A percentile compares a stretch with the other conserved stretches of the same genome.
These are phyloP conservation scores for Rusavskia elegans DNA, from an alignment of 495 filamentous ascomycete species.

Conservation along the genomic window DNA sequence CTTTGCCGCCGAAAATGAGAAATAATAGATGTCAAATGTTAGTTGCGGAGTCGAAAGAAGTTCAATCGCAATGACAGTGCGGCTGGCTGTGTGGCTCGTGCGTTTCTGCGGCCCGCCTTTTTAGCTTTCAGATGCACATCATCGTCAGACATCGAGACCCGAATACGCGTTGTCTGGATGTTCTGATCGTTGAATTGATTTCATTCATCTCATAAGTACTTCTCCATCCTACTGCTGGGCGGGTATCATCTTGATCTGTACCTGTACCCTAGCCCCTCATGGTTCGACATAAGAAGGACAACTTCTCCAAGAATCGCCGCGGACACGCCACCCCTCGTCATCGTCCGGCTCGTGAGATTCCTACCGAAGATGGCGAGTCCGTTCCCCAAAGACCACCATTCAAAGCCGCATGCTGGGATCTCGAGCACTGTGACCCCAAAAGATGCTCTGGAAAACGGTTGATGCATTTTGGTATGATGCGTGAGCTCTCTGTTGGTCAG, in stretches of 20 bases:
- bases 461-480: constrained; percentile 83
- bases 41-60: too few species aligned
- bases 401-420: constrained; percentile 94
- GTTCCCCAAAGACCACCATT: constrained; percentile 41
- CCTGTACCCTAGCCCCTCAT: constrained; percentile 24
- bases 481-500: constrained; percentile 80
- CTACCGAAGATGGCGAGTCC: constrained; percentile 22
- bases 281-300: constrained; percentile 93
- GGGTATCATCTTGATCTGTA: not conserved
- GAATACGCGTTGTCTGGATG: not conserved
- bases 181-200: not conserved
- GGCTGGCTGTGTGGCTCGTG: not conserved
- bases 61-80: not conserved
- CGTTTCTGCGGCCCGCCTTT: not conserved
- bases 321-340: constrained; percentile 20
- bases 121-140: not conserved
- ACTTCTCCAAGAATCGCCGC: constrained; percentile 46
- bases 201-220: too few species aligned
- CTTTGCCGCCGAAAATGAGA: too few species aligned
- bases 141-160: not conserved
- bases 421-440: constrained; percentile 95
- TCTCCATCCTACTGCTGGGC: too few species aligned
- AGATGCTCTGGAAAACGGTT: constrained; percentile 89
- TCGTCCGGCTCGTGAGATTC: constrained; percentile 26
- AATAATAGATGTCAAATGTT: too few species aligned